Percentiles rank a stretch among this genome's conserved stretches.
Evolutionary conservation across 768 basidiomycete genomes (phyloP).

Genomic region (Phylloporus sp.): DNA sequence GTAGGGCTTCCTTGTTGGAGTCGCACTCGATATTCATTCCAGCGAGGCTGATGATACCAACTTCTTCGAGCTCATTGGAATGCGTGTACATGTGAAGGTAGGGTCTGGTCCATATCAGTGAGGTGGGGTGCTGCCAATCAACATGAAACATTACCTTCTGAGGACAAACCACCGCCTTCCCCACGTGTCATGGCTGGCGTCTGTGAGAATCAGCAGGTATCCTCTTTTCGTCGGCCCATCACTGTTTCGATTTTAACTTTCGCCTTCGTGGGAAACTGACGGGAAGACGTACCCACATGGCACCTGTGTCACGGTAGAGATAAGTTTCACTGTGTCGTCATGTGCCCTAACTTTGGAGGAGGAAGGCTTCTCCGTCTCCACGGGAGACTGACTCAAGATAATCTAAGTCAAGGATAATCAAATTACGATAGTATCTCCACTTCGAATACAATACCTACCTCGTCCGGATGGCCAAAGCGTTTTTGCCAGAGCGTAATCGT

Average conservation of each 20-base stretch:
- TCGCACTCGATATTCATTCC: conserved; percentile 85
- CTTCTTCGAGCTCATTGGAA: conserved; percentile 80
- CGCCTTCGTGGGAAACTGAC: neutral
- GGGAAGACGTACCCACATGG: conserved; percentile 56
- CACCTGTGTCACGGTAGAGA: conserved; percentile 68
- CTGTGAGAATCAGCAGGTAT: conserved; percentile 69
- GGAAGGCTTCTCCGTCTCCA: conserved; percentile 43
- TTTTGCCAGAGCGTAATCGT: conserved; percentile 81
- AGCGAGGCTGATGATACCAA: conserved; percentile 74
- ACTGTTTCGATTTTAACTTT: conserved; percentile 36
- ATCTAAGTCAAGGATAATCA: conserved; percentile 51
- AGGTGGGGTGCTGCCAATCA: neutral
- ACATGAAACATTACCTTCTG: conserved; percentile 51
- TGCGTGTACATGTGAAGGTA: conserved; percentile 87
- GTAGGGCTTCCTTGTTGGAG: conserved; percentile 80
- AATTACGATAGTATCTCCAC: conserved; percentile 11
- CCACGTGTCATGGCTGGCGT: conserved; percentile 82
- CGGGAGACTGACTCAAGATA: conserved; percentile 67
- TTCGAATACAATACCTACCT: conserved; percentile 47
- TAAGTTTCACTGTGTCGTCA: conserved; percentile 59
- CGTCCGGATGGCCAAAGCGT: conserved; percentile 68
- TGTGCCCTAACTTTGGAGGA: conserved; percentile 28
- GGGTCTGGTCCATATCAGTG: conserved; percentile 52
- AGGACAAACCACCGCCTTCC: conserved; percentile 83
- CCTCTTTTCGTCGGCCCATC: conserved; percentile 85